phyloP scores from a whole-genome alignment of 1,284 basidiomycete species.

The Grifola frondosa region DNA sequence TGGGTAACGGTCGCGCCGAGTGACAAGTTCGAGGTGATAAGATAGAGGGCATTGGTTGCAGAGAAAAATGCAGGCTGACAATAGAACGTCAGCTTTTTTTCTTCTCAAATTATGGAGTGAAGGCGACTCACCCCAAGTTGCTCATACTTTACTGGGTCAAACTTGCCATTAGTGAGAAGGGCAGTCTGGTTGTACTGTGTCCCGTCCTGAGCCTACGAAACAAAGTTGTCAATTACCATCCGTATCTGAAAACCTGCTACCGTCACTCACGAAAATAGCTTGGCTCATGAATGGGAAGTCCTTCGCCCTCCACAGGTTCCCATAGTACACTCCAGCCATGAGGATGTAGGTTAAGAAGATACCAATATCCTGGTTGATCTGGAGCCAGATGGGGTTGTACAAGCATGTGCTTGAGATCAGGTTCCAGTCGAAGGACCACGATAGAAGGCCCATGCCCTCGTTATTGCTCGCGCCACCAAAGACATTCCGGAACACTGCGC shows the following conservation, averaged over 20 bases:
- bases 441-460: constrained; percentile 51
- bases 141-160: constrained; percentile 29
- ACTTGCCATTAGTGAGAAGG: constrained; percentile 30
- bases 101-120: not conserved
- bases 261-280: constrained; percentile 29
- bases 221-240: not conserved
- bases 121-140: constrained; percentile 24
- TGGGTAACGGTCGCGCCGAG: constrained; percentile 32
- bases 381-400: constrained; percentile 32
- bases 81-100: not conserved
- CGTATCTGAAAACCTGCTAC: not conserved
- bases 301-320: constrained; percentile 33
- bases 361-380: constrained; percentile 35
- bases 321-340: constrained; percentile 34
- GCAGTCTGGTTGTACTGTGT: constrained; percentile 34
- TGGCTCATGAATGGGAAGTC: constrained; percentile 35
- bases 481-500: constrained; percentile 48
- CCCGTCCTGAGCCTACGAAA: constrained; percentile 24
- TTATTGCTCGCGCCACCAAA: constrained; percentile 65
- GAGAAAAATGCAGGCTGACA: constrained; percentile 32
- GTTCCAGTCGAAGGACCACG: constrained; percentile 58
- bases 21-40: constrained; percentile 32
- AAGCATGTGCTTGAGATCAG: constrained; percentile 30
- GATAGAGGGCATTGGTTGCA: constrained; percentile 30
- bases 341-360: constrained; percentile 32